Percentiles rank a stretch among this genome's conserved stretches.
Conservation (phyloP, 2,329 filamentous ascomycete species). For the Pseudopyricularia javanii region DNA sequence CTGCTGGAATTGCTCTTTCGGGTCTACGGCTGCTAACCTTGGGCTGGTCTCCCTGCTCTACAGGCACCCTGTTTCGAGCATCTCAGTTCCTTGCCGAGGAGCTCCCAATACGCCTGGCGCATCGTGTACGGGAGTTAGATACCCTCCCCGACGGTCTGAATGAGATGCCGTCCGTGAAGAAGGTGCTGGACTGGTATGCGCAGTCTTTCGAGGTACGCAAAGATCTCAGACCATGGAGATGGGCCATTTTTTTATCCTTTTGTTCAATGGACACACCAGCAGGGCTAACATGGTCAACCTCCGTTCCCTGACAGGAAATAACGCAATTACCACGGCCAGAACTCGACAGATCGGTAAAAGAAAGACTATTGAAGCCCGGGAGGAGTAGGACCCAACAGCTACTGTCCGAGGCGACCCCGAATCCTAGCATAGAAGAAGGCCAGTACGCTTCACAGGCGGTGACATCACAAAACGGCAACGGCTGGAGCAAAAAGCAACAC, state of each 20-base stretch:
- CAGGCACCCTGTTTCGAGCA: constrained; percentile 90
- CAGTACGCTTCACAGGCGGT: constrained; percentile 56
- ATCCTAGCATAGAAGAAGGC: constrained; percentile 77
- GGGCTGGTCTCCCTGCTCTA: neutral
- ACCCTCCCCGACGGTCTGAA: constrained; percentile 90
- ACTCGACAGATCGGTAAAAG: constrained; percentile 62
- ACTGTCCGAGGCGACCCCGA: constrained; percentile 72
- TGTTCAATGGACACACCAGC: neutral
- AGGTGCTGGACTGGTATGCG: constrained; percentile 96
- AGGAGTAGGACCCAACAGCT: constrained; percentile 52
- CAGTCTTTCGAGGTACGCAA: constrained; percentile 88
- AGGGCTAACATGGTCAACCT: neutral
- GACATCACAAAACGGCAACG: constrained; percentile 28
- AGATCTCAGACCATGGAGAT: neutral
- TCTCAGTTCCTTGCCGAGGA: constrained; percentile 98
- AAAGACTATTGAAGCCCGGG: constrained; percentile 61
- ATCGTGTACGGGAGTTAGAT: constrained; percentile 88
- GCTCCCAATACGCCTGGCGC: constrained; percentile 88
- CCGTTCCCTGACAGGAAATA: constrained; percentile 56
- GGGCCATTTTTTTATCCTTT: neutral
- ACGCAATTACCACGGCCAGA: constrained; percentile 71
- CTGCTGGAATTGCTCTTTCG: neutral
- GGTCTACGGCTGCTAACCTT: neutral
- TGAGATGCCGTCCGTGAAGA: constrained; percentile 94
- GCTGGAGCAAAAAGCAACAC: constrained; percentile 31